A percentile compares a stretch with the other conserved stretches of the same genome.
These are phyloP conservation scores for Hypericum perforatum DNA, from an alignment of 345 rosid species.

Conservation along the genomic window DNA sequence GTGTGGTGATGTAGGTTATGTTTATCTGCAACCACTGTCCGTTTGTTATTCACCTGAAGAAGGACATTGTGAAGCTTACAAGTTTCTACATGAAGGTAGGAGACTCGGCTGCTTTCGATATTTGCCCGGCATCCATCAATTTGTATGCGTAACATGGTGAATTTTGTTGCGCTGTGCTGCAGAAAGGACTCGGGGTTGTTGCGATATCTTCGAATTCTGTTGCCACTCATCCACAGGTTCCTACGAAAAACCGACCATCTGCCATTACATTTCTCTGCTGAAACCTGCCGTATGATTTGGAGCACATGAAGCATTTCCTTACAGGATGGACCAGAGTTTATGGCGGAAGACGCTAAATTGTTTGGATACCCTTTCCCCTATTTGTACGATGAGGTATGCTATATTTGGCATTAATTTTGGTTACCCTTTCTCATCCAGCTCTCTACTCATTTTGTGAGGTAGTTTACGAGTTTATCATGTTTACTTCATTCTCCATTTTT, in stretches of 20 bases:
- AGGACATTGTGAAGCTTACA: conserved; percentile 65
- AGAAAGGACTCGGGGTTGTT: conserved; percentile 90
- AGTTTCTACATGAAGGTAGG: conserved; percentile 71
- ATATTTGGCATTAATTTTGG: neutral
- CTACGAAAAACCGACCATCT: conserved; percentile 20
- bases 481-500: too few relatives aligned
- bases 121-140: too few relatives aligned
- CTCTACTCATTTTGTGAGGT: too few relatives aligned
- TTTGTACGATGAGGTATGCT: conserved; percentile 63
- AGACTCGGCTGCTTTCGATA: conserved; percentile 5
- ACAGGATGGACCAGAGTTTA: conserved; percentile 88
- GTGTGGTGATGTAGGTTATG: conserved; percentile 49
- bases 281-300: conserved; percentile 18
- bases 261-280: conserved; percentile 19
- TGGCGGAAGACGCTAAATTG: conserved; percentile 74
- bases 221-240: conserved; percentile 81
- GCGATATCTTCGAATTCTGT: conserved; percentile 85
- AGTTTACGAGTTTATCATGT: too few relatives aligned
- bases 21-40: conserved; percentile 93
- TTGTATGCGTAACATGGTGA: too few relatives aligned
- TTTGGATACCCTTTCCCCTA: conserved; percentile 76
- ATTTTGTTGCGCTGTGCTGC: conserved; percentile 15
- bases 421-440: too few relatives aligned
- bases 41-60: conserved; percentile 83
- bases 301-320: conserved; percentile 18